phyloP scores from a whole-genome alignment of 148 eudicot species.

The Vaccinium myrtillus region DNA sequence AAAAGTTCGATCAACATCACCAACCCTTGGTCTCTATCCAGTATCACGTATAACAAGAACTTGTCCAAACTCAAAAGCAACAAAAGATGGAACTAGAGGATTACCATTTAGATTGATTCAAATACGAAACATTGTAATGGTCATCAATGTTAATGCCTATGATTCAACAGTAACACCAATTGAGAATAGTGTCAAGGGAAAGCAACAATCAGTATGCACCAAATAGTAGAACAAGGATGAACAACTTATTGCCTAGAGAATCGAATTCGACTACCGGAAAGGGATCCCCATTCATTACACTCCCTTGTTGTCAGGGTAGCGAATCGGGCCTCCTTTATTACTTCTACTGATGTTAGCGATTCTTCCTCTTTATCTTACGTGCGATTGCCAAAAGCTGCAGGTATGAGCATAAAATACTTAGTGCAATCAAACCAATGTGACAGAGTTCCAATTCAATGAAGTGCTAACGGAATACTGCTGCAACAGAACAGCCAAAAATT shows the following conservation, averaged over 20 bases:
- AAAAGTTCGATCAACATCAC: no score
- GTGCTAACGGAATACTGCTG: not conserved
- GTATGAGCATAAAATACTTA: not conserved
- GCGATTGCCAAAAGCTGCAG: not conserved
- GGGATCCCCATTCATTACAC: no score
- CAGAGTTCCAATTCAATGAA: not conserved
- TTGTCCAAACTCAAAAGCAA: not conserved
- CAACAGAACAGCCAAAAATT: not conserved
- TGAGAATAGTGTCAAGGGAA: no score
- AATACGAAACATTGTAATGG: not conserved
- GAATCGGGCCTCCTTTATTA: no score
- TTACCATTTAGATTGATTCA: not conserved
- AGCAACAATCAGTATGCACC: no score
- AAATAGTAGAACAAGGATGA: no score
- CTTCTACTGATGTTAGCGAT: no score
- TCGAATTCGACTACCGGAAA: no score
- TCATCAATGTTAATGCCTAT: not conserved
- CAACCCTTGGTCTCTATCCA: no score
- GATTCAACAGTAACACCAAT: not conserved
- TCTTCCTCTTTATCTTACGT: no score
- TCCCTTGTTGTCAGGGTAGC: no score
- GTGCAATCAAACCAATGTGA: not conserved
- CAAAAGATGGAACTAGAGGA: not conserved
- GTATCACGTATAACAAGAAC: not conserved
- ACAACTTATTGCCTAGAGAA: no score